Percentiles rank a stretch among this genome's conserved stretches.
Evolutionary conservation across 345 rosid genomes (phyloP).

Genomic region (Luvunga scandens): DNA sequence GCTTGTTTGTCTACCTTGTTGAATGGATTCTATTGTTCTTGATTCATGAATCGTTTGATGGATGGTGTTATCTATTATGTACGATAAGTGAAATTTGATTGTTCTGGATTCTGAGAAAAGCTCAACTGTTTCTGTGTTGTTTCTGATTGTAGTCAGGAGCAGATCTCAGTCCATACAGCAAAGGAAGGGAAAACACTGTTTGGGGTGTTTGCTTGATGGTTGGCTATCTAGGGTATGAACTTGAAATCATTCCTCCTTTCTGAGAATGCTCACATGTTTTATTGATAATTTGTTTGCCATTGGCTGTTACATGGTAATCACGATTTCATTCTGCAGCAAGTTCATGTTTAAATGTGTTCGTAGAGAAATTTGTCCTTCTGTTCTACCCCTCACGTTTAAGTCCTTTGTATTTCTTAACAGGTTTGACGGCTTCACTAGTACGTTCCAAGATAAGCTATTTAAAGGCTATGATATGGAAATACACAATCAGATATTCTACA

Average conservation of each 20-base stretch:
- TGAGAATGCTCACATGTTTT: constrained; percentile 1
- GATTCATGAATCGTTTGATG: background rate
- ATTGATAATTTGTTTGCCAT: background rate
- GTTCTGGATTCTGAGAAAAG: background rate
- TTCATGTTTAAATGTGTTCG: background rate
- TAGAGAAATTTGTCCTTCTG: background rate
- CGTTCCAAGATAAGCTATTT: constrained; percentile 92
- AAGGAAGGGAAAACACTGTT: constrained; percentile 88
- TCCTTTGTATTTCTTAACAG: constrained; percentile 35
- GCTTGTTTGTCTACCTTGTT: background rate
- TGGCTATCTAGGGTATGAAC: constrained; percentile 87
- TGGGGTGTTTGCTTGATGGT: constrained; percentile 92
- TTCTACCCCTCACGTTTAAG: background rate
- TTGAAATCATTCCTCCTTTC: constrained; percentile 12
- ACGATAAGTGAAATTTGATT: background rate
- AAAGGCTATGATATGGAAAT: constrained; percentile 96
- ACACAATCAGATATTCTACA: constrained; percentile 96
- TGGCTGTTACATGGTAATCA: background rate
- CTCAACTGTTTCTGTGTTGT: constrained; percentile 15
- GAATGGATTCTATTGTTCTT: constrained; percentile 3
- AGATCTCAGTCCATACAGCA: constrained; percentile 75
- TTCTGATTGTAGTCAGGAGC: constrained; percentile 61
- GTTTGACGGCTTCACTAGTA: constrained; percentile 98
- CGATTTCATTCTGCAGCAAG: background rate
- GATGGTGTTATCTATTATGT: background rate